These are phyloP conservation scores for Magnolia kwangsiensis DNA, from an alignment of 164 flowering plant species.

Conservation along the genomic window DNA sequence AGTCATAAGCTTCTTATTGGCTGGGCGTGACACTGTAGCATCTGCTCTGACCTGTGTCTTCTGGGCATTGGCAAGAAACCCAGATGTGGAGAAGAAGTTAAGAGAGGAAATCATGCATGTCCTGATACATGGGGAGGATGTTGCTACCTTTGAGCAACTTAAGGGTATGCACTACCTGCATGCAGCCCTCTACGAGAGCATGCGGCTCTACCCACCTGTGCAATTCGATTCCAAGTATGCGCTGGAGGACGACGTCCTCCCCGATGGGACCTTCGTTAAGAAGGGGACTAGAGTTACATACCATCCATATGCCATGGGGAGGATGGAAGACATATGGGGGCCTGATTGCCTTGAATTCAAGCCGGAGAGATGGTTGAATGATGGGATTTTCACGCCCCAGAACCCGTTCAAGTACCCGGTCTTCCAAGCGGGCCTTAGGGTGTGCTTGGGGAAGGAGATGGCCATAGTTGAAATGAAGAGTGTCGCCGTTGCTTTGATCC, in stretches of 20 bases:
- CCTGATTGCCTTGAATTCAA: conserved; percentile 53
- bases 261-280: conserved; percentile 60
- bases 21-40: conserved; percentile 68
- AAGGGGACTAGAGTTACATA: conserved; percentile 72
- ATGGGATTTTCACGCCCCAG: conserved; percentile 46
- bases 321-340: conserved; percentile 84
- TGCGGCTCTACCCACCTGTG: conserved; percentile 81
- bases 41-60: conserved; percentile 53
- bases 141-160: conserved; percentile 32
- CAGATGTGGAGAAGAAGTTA: conserved; percentile 34
- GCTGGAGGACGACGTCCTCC: conserved; percentile 55
- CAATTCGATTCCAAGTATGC: conserved; percentile 78
- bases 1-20: conserved; percentile 57
- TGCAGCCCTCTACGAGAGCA: conserved; percentile 60
- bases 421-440: conserved; percentile 62
- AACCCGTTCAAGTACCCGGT: conserved; percentile 60
- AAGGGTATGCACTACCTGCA: conserved; percentile 60
- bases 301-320: conserved; percentile 93
- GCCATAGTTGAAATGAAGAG: conserved; percentile 51
- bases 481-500: conserved; percentile 45
- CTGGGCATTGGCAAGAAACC: conserved; percentile 42
- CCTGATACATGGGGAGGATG: conserved; percentile 24
- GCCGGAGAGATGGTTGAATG: conserved; percentile 72
- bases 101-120: conserved; percentile 37
- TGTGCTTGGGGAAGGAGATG: conserved; percentile 68